Percentiles rank a stretch among this genome's conserved stretches.
These are phyloP conservation scores for Penicillium roqueforti DNA, from an alignment of 495 filamentous ascomycete species.

Conservation along the genomic window DNA sequence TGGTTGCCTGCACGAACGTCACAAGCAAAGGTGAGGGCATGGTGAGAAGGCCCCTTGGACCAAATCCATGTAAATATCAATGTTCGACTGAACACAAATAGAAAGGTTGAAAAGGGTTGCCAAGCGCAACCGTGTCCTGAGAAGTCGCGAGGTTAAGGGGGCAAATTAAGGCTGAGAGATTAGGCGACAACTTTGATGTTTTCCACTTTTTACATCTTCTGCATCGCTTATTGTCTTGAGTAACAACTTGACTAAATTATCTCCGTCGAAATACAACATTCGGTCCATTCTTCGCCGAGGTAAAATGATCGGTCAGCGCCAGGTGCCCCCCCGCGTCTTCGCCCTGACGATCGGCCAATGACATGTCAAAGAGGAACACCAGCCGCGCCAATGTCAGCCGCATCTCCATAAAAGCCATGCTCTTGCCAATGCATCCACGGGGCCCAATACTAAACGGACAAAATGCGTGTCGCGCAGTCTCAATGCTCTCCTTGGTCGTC, in stretches of 20 bases:
- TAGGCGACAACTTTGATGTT: conserved; percentile 2
- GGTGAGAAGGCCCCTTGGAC: background rate
- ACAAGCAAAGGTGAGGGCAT: conserved; percentile 53
- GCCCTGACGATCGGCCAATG: conserved; percentile 36
- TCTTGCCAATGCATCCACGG: conserved; percentile 55
- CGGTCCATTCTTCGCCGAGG: conserved; percentile 42
- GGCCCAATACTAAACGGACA: conserved; percentile 56
- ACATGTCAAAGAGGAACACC: conserved; percentile 46
- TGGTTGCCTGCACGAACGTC: conserved; percentile 65
- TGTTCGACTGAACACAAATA: background rate
- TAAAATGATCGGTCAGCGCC: conserved; percentile 47
- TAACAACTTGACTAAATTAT: background rate
- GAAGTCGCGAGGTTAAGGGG: background rate
- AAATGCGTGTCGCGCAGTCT: conserved; percentile 43
- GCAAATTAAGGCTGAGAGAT: conserved; percentile 8
- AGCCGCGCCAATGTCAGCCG: conserved; percentile 47
- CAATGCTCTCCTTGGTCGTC: conserved; percentile 36
- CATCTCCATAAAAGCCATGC: conserved; percentile 54
- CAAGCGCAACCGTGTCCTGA: conserved; percentile 35
- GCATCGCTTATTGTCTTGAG: background rate
- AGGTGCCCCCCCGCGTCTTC: conserved; percentile 42
- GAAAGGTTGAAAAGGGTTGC: conserved; percentile 4
- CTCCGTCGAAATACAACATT: conserved; percentile 35
- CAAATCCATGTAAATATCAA: background rate
- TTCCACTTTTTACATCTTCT: background rate